These are phyloP conservation scores for Clarireedia homoeocarpa DNA, from an alignment of 2,329 filamentous ascomycete genomes.

Conservation along the genomic window DNA sequence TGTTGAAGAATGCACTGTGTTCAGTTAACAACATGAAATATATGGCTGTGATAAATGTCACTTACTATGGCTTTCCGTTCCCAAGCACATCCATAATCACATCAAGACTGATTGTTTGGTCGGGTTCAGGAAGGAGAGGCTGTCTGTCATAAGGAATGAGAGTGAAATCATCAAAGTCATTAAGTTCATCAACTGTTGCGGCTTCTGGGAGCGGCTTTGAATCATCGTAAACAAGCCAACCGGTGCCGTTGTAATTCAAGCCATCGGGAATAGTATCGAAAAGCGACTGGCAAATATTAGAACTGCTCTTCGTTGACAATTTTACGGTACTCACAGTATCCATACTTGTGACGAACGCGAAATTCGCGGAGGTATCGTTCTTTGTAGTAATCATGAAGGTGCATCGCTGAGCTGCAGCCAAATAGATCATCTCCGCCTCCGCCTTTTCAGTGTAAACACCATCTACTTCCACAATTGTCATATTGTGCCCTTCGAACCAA, in stretches of 20 bases:
- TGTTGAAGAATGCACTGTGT: slow-evolving; percentile 48
- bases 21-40: not conserved
- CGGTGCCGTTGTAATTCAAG: slow-evolving; percentile 61
- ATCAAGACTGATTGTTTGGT: slow-evolving; percentile 54
- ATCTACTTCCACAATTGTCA: slow-evolving; percentile 66
- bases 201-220: slow-evolving; percentile 41
- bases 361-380: slow-evolving; percentile 54
- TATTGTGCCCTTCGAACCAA: slow-evolving; percentile 59
- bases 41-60: not conserved
- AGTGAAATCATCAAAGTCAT: slow-evolving; percentile 65
- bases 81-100: slow-evolving; percentile 60
- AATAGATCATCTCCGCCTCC: slow-evolving; percentile 55
- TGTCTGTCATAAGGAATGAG: slow-evolving; percentile 63
- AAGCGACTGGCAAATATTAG: slow-evolving; percentile 39
- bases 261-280: slow-evolving; percentile 56
- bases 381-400: slow-evolving; percentile 56
- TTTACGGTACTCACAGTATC: slow-evolving; percentile 37
- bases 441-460: slow-evolving; percentile 56
- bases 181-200: slow-evolving; percentile 49
- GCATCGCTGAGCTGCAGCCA: slow-evolving; percentile 60
- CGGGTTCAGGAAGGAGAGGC: slow-evolving; percentile 51
- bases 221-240: slow-evolving; percentile 54
- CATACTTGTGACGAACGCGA: slow-evolving; percentile 61
- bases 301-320: not conserved
- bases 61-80: slow-evolving; percentile 60